A percentile compares a stretch with the other conserved stretches of the same genome.
phyloP scores from a whole-genome alignment of 495 filamentous ascomycete species.

The Tirmania nivea region DNA sequence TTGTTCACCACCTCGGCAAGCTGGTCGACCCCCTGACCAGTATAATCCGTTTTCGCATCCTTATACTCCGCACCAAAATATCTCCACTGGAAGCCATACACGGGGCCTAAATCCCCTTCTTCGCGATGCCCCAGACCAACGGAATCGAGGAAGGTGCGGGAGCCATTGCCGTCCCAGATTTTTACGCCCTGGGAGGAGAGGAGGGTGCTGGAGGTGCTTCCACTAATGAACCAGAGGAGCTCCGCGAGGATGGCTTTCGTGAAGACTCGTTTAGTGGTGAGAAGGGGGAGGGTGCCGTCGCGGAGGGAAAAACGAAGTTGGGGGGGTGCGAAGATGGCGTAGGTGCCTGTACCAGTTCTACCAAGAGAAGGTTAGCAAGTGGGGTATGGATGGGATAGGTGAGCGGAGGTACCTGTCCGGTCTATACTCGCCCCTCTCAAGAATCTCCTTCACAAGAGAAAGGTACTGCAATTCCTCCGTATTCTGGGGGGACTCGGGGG shows the following conservation, averaged over 20 bases:
- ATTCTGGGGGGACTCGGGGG: background rate
- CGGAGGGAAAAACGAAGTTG: constrained; percentile 67
- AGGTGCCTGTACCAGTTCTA: constrained; percentile 82
- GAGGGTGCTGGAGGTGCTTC: constrained; percentile 51
- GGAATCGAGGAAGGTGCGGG: constrained; percentile 65
- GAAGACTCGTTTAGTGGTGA: constrained; percentile 95
- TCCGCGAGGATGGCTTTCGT: constrained; percentile 74
- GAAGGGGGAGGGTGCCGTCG: constrained; percentile 55
- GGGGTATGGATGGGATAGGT: background rate
- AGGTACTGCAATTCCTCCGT: constrained; percentile 56
- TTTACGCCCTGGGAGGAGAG: constrained; percentile 62
- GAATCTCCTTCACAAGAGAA: constrained; percentile 51
- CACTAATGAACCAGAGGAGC: constrained; percentile 88
- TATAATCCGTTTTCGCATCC: constrained; percentile 61
- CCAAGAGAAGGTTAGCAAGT: background rate
- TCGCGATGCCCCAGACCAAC: constrained; percentile 58
- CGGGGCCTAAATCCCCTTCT: constrained; percentile 77
- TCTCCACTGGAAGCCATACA: constrained; percentile 98
- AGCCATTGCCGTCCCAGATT: constrained; percentile 97
- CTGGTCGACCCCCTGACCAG: constrained; percentile 77
- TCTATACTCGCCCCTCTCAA: constrained; percentile 53
- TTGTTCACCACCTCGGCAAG: constrained; percentile 68
- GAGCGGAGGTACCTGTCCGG: constrained; percentile 40
- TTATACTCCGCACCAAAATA: constrained; percentile 86
- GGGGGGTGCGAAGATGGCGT: constrained; percentile 65